phyloP scores from a whole-genome alignment of 495 filamentous ascomycete species.

The Tetracladium setigerum region DNA sequence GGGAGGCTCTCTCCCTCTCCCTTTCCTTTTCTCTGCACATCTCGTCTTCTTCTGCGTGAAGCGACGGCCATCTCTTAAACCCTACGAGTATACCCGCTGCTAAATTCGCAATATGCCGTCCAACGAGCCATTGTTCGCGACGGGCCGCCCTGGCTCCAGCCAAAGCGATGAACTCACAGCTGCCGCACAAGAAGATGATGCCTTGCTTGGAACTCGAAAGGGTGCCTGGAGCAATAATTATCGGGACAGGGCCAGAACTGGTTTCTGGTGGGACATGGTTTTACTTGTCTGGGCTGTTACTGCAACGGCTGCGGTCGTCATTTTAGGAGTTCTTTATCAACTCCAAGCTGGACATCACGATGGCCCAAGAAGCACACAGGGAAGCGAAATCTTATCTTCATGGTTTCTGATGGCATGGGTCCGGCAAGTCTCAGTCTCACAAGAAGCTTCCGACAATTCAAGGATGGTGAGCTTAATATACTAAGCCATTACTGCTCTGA shows the following conservation, averaged over 20 bases:
- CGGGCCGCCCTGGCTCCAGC: slow-evolving; percentile 12
- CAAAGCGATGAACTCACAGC: slow-evolving; percentile 18
- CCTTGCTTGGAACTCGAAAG: slow-evolving; percentile 14
- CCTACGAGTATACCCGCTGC: background rate
- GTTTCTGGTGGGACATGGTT: slow-evolving; percentile 47
- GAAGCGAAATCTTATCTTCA: slow-evolving; percentile 92
- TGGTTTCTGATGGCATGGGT: slow-evolving; percentile 99
- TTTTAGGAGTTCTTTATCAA: slow-evolving; percentile 68
- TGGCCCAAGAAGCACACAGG: slow-evolving; percentile 28
- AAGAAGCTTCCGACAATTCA: slow-evolving; percentile 66
- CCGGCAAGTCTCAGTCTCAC: slow-evolving; percentile 84
- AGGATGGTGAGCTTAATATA: background rate
- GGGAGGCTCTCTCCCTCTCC: too few species aligned
- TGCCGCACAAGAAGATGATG: slow-evolving; percentile 18
- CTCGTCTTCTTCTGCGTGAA: too few species aligned
- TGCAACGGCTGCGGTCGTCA: slow-evolving; percentile 72
- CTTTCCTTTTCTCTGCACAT: too few species aligned
- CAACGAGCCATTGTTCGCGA: slow-evolving; percentile 16
- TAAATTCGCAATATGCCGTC: background rate
- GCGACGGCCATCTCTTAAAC: background rate
- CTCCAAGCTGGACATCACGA: slow-evolving; percentile 37
- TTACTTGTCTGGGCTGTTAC: slow-evolving; percentile 81
- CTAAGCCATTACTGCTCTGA: background rate
- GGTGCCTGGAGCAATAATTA: background rate
- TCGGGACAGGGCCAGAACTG: background rate